Percentiles rank a stretch among this genome's conserved stretches.
Evolutionary conservation across 1,284 basidiomycete genomes (phyloP).

Genomic region (Uromyces viciae-fabae): DNA sequence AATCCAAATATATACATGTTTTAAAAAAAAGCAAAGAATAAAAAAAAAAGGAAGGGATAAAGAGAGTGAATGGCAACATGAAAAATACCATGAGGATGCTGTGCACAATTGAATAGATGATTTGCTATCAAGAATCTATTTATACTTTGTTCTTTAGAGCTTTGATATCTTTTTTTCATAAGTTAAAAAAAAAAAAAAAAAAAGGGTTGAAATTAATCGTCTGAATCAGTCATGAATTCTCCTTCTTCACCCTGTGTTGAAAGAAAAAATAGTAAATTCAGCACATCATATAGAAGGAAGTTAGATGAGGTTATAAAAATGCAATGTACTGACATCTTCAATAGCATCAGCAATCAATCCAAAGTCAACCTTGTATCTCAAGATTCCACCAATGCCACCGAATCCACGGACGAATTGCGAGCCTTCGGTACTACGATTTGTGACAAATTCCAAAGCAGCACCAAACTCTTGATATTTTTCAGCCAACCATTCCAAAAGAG

Average conservation of each 20-base stretch:
- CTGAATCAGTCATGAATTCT: slow-evolving; percentile 45
- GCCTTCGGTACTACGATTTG: slow-evolving; percentile 80
- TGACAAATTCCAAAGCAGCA: slow-evolving; percentile 72
- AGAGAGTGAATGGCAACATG: no score
- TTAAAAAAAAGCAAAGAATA: no score
- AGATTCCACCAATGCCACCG: slow-evolving; percentile 90
- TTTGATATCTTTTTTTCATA: no score
- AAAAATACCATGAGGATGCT: no score
- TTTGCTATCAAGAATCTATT: no score
- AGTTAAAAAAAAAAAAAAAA: neutral
- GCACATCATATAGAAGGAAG: neutral
- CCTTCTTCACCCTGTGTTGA: slow-evolving; percentile 40
- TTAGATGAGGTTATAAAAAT: neutral
- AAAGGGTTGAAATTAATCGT: slow-evolving; percentile 16
- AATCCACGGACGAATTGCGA: slow-evolving; percentile 98
- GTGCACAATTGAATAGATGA: no score
- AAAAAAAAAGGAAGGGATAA: no score
- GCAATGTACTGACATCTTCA: slow-evolving; percentile 46
- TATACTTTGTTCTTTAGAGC: no score
- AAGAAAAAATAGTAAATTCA: neutral
- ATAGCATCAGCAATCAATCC: slow-evolving; percentile 60
- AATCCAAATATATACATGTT: no score
- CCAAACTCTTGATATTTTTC: slow-evolving; percentile 98
- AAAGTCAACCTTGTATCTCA: slow-evolving; percentile 95
- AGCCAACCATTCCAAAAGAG: slow-evolving; percentile 93